Evolutionary conservation across 192 early-diverging fungal species (phyloP), one percentile per base, ranked within the genome.

Genomic region (Coemansia sp.): DNA sequence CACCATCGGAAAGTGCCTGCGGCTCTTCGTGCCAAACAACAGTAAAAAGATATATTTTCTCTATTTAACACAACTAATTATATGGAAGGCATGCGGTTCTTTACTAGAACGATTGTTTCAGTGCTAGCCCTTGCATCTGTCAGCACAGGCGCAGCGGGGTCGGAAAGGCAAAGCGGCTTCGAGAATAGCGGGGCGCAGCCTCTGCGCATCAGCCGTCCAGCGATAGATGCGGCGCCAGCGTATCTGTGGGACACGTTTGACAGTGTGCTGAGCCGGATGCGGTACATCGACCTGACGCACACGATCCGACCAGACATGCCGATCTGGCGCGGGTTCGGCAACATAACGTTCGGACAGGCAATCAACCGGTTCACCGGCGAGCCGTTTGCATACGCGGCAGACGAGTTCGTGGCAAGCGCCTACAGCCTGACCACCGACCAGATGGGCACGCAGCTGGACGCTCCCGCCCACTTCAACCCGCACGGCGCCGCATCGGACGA

Each of bases 321-420:
- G 3, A 69, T 84, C n/a, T 84, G 82, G 82, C 78, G 78, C 58
- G 82, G 74, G 39, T 84, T 84, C 57, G 82, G 82, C 65, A 81
- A 81, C 49, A 71, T 68, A n/a, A 74, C 71, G 40, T 84, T 84
- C 56, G 46, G 61, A 10, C 68, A 51, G 16, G 75, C 82, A 3
- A 58, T 74, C 18, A 75, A 72, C 69, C 72, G 70, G 40, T 48
- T 67, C 31, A 84, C 74, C 1, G 79, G 74, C 29, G 59, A 74
- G 58, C 65, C 69, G 43, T 84, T 81, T 21, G 51, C 67, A 13
- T 84, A 84, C 37, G 79, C 61, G 23, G 63, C 62, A 13, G 71
- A 84, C 52, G 49, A 40, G 45, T 84, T 84, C 57, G 82, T 77
- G 18, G 82, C 82, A 6, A 81, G 64, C 16, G 79, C 78, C 2